Base-by-base conservation (phyloP, 2,329 filamentous ascomycete species). In the Cordyceps fumosorosea region DNA sequence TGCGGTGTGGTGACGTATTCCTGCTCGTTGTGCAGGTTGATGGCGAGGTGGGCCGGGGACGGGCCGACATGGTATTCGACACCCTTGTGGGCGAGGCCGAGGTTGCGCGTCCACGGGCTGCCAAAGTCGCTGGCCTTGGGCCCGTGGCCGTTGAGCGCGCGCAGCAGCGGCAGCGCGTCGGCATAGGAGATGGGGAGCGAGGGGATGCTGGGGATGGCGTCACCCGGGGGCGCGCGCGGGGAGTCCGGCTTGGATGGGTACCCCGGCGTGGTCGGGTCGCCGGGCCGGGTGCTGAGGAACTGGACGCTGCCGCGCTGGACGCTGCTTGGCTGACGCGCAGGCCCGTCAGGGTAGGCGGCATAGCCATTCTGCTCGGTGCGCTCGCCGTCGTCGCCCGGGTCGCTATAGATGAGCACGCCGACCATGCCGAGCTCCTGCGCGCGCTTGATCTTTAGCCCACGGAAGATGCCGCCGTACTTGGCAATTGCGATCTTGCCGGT, bases 241-340 rank as follows among this genome's bases (percentile, higher is more conserved):
- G 81, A 89, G n/a, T 89, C 93, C 5, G 93, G 93, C 73, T 93
- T 93, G 0, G 92, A 96, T 8, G 93, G 90, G 70, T 96, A 97
- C 12, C 95, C 95, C 20, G 92, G 91, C 0, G 95, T 98, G 0
- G 95, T 96, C 72, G 93, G 93, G 70, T 98, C 84, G 65, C 89
- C 88, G 64, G 80, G 84, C 59, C 77, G 81, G 66, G 81, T 79
- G 79, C 88, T 91, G 64, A 96, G 75, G 69, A 91, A 96, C 74
- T 95, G 86, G 8, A 88, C 85, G 71, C 91, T 96, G 65, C 93
- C 93, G 67, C 93, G 83, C 76, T 98, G 93, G 12, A 98, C 92
- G 67, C 89, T 91, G 74, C 88, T 93, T 3, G 92, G 91, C 68
- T 98, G 86, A 63, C 93, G 84, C 0, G 92, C 93, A 16, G 93